These are phyloP conservation scores for Keithomyces neogunnii DNA, from an alignment of 2,329 filamentous ascomycete species.

Conservation along the genomic window DNA sequence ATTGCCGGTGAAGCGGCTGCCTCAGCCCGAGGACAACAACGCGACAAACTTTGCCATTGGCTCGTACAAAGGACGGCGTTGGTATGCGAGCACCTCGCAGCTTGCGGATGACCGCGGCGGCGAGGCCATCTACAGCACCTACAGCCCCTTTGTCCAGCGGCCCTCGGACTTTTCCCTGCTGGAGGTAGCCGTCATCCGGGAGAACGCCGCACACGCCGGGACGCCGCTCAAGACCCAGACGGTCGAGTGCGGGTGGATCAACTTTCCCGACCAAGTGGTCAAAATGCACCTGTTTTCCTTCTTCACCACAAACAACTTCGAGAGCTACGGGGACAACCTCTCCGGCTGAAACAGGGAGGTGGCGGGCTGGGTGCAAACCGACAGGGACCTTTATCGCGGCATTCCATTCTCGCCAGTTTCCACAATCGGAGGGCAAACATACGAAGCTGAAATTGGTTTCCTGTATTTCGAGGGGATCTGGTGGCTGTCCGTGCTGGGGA, in stretches of 20 bases:
- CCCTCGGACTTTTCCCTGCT: conserved; percentile 13
- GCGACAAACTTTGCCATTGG: not conserved
- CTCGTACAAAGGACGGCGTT: conserved; percentile 10
- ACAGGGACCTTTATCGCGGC: conserved; percentile 11
- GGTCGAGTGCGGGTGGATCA: conserved; percentile 15
- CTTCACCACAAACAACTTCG: conserved; percentile 13
- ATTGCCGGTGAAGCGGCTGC: conserved; percentile 9
- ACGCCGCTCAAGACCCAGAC: conserved; percentile 10
- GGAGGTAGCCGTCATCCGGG: conserved; percentile 12
- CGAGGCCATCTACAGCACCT: conserved; percentile 10
- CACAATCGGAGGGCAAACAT: conserved; percentile 9
- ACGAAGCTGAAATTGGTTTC: conserved; percentile 10
- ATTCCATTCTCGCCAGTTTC: conserved; percentile 9
- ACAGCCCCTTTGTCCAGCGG: conserved; percentile 9
- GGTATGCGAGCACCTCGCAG: conserved; percentile 12
- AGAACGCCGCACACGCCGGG: conserved; percentile 6
- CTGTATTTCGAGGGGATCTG: conserved; percentile 11
- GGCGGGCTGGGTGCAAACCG: conserved; percentile 14
- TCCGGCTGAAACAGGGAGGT: conserved; percentile 12
- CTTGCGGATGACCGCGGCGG: conserved; percentile 9
- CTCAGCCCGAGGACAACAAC: not conserved
- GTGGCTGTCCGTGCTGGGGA: conserved; percentile 12
- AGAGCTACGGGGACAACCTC: conserved; percentile 8
- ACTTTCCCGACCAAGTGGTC: conserved; percentile 9
- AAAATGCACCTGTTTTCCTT: conserved; percentile 12